These are phyloP conservation scores for Alternaria ventricosa DNA, from an alignment of 2,329 filamentous ascomycete genomes.

Conservation along the genomic window DNA sequence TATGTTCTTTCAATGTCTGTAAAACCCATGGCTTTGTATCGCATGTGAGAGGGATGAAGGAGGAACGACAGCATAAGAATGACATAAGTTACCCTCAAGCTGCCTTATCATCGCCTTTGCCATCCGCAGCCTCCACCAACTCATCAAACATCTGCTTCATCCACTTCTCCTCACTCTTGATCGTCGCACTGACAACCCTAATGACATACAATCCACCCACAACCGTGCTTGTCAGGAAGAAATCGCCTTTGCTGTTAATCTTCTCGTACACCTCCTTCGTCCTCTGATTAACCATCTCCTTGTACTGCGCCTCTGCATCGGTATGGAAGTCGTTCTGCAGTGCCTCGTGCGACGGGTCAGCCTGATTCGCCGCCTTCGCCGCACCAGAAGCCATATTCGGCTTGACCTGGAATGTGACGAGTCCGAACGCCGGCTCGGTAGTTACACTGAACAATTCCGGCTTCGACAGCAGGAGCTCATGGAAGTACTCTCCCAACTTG, in stretches of 20 bases:
- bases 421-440: constrained; percentile 75
- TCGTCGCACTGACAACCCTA: constrained; percentile 77
- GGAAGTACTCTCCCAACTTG: constrained; percentile 72
- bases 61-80: background rate
- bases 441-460: constrained; percentile 78
- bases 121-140: constrained; percentile 66
- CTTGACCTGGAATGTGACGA: constrained; percentile 76
- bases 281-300: constrained; percentile 67
- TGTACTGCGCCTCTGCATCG: constrained; percentile 47
- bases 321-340: constrained; percentile 43
- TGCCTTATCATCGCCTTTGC: background rate
- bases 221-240: constrained; percentile 82
- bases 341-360: constrained; percentile 40
- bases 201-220: constrained; percentile 79
- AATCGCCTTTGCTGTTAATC: constrained; percentile 75
- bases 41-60: background rate
- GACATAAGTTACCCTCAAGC: background rate
- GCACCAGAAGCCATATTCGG: constrained; percentile 4
- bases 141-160: constrained; percentile 76
- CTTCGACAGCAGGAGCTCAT: constrained; percentile 63
- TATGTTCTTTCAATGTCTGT: background rate
- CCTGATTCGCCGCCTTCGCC: constrained; percentile 5
- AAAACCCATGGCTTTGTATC: background rate
- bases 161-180: constrained; percentile 73
- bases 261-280: constrained; percentile 78